A percentile compares a stretch with the other conserved stretches of the same genome.
These are phyloP conservation scores for Pythium plurisporium DNA, from an alignment of 352 stramenopile genomes.

Conservation along the genomic window DNA sequence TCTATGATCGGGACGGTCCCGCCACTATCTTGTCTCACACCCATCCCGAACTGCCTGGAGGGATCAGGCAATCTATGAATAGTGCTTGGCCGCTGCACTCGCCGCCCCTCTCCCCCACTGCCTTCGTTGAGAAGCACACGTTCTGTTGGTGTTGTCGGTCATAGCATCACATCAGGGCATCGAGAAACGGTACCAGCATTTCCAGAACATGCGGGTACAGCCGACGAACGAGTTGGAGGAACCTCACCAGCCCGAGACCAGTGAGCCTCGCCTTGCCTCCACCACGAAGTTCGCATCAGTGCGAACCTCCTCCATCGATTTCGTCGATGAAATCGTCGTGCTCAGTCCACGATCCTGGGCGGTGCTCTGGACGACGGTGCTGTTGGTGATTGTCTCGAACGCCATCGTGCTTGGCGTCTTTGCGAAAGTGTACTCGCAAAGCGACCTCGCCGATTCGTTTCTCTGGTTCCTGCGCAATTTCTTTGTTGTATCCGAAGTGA, in stretches of 20 bases:
- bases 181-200: no score
- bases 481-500: not conserved
- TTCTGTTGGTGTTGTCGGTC: no score
- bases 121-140: no score
- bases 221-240: not conserved
- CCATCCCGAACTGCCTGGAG: no score
- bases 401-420: conserved; percentile 3
- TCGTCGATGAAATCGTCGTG: not conserved
- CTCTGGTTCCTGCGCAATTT: conserved; percentile 1
- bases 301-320: not conserved
- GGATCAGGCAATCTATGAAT: no score
- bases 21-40: no score
- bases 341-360: not conserved
- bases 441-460: conserved; percentile 2
- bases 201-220: not conserved
- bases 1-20: no score
- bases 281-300: not conserved
- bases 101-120: no score
- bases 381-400: conserved; percentile 5
- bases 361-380: not conserved
- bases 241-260: not conserved
- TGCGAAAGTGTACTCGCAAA: not conserved
- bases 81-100: no score
- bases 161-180: no score
- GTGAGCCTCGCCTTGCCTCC: not conserved